Evolutionary conservation across 164 flowering plant genomes (phyloP), one percentile per base, ranked within the genome.

Genomic region (Tinospora cordifolia): DNA sequence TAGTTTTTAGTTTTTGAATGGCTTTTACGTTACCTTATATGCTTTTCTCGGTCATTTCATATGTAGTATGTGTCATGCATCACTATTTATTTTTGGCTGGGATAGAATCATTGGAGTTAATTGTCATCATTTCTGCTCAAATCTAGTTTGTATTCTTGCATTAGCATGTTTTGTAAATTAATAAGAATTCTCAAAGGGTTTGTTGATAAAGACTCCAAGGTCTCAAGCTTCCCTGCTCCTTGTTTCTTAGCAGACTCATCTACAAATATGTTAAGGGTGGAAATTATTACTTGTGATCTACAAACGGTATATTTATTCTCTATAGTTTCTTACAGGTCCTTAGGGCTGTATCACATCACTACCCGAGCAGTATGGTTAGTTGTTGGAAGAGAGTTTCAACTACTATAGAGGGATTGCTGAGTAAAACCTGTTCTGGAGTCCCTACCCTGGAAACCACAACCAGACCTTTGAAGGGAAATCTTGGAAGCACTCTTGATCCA

Each of bases 281-380:
- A 51, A 54, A 19, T 21, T 8, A 26, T 12, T 60, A 30, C 34
- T 24, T 24, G 6, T 60, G 13, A 17, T 26, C 36, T 25, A 8
- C 30, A 60, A 60, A 19, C 26, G 63, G 36, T 60, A 24, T 25
- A 54, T 54, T 54, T 54, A 54, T n/a, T 21, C 8, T 19, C 60
- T 5, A 54, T 8, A 44, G 9, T 70, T 69, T 66, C 64, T 75
- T 78, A 71, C 83, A 93, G 98, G 92, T 86, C 73, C 86, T 91
- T 51, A 87, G 86, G 84, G 86, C 92, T 74, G 75, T 87, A 71
- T 84, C 85, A 47, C 97, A 94, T 83, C 92, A 86, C 77, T 90
- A 94, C 75, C 98, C 98, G 40, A 81, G 70, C 73, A 68, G 80
- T 75, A 79, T 84, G 78, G 62, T 69, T 58, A 72, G 79, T 47